phyloP scores from a whole-genome alignment of 2,329 filamentous ascomycete genomes.

The Colletotrichum neosansevieriae region DNA sequence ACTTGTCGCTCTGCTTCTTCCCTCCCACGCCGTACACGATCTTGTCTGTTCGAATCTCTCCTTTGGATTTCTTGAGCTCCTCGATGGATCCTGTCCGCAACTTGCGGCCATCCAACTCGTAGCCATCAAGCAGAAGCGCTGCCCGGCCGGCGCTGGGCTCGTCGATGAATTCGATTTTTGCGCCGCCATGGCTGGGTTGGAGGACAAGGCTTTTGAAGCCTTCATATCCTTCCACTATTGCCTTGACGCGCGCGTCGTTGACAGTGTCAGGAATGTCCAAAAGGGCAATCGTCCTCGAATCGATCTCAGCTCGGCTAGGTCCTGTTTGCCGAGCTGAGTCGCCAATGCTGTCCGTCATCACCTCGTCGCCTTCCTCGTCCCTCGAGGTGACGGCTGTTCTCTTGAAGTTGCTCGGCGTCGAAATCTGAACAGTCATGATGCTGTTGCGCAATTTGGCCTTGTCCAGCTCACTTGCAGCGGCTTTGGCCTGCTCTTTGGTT shows the following conservation, averaged over 20 bases:
- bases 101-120: constrained; percentile 65
- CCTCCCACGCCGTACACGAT: constrained; percentile 53
- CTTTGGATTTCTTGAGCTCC: constrained; percentile 66
- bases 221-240: constrained; percentile 78
- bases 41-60: constrained; percentile 57
- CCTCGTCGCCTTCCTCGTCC: constrained; percentile 54
- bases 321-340: constrained; percentile 18
- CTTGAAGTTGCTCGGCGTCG: constrained; percentile 68
- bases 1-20: constrained; percentile 42
- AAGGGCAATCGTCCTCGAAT: constrained; percentile 80
- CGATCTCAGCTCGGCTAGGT: constrained; percentile 60
- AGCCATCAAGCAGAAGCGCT: constrained; percentile 68
- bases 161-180: constrained; percentile 84
- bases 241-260: constrained; percentile 84
- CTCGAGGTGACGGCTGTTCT: constrained; percentile 58
- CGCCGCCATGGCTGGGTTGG: constrained; percentile 85
- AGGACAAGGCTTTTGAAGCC: constrained; percentile 80
- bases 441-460: constrained; percentile 76
- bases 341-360: constrained; percentile 50
- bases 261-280: constrained; percentile 92
- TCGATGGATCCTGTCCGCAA: constrained; percentile 67
- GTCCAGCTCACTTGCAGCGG: constrained; percentile 76
- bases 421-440: constrained; percentile 74
- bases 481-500: constrained; percentile 75
- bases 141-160: constrained; percentile 79